phyloP scores from a whole-genome alignment of 2,329 filamentous ascomycete genomes.

The Fusarium succisae region DNA sequence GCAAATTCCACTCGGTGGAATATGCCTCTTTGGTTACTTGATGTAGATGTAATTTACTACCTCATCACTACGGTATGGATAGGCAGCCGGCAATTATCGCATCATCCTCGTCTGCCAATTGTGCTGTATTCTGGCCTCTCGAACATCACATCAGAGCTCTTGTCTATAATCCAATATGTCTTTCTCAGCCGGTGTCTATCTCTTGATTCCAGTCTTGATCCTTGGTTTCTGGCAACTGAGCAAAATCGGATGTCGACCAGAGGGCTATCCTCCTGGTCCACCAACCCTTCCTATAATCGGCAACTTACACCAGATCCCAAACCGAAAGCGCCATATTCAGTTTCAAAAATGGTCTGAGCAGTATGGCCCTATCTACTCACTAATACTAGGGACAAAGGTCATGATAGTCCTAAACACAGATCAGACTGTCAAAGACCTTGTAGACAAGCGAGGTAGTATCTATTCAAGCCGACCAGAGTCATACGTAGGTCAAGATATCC shows the following conservation, averaged over 20 bases:
- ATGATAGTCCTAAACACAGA: neutral
- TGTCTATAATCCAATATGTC: neutral
- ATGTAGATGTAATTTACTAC: neutral
- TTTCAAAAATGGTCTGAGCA: neutral
- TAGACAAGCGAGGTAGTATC: neutral
- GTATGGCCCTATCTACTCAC: neutral
- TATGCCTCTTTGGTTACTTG: neutral
- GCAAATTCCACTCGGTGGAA: neutral
- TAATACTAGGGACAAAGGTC: neutral
- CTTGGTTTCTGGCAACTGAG: neutral
- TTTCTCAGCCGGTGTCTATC: neutral
- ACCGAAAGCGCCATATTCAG: neutral
- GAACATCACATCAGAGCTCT: accelerated
- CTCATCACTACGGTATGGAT: neutral
- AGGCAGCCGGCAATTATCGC: accelerated
- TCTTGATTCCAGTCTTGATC: neutral
- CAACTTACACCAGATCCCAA: neutral
- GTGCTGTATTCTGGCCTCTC: neutral
- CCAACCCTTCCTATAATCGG: neutral
- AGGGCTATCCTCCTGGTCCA: neutral
- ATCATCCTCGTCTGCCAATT: neutral
- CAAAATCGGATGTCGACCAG: neutral
- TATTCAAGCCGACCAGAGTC: neutral
- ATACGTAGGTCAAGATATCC: neutral
- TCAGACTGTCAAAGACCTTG: neutral